Evolutionary conservation across 805 yeast genomes (phyloP).

Genomic region (Metschnikowia arizonensis): DNA sequence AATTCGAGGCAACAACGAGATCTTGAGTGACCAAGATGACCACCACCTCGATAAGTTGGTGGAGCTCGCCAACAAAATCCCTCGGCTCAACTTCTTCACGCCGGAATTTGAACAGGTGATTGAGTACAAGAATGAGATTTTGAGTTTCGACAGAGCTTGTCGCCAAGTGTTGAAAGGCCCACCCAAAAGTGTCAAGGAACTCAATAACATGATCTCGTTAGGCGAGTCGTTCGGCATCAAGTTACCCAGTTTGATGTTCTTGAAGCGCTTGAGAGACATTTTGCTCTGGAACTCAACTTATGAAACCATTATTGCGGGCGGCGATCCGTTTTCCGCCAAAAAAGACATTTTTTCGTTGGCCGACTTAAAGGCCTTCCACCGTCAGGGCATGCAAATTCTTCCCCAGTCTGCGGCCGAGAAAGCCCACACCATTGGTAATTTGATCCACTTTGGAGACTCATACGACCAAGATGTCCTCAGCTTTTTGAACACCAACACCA

Average conservation of each 20-base stretch:
- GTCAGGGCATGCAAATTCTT: constrained; percentile 26
- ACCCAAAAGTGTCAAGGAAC: constrained; percentile 39
- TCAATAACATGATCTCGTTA: constrained; percentile 48
- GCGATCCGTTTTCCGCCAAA: constrained; percentile 37
- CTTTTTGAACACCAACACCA: constrained; percentile 18
- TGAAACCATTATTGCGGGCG: constrained; percentile 34
- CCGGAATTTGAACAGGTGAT: constrained; percentile 59
- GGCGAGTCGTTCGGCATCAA: constrained; percentile 60
- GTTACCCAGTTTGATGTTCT: constrained; percentile 42
- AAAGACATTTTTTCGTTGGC: constrained; percentile 32
- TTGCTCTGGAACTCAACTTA: constrained; percentile 32
- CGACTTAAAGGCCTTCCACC: constrained; percentile 27
- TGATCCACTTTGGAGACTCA: constrained; percentile 24
- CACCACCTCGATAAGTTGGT: constrained; percentile 12
- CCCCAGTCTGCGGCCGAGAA: constrained; percentile 31
- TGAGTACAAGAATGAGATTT: constrained; percentile 50
- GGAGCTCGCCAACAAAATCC: constrained; percentile 35
- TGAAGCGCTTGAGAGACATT: constrained; percentile 34
- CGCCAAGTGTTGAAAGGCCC: constrained; percentile 33
- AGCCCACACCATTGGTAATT: constrained; percentile 22
- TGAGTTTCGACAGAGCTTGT: constrained; percentile 47
- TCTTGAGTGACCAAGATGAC: constrained; percentile 22
- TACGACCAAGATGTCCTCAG: constrained; percentile 19
- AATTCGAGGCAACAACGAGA: constrained; percentile 28
- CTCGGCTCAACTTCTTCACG: constrained; percentile 46